These are phyloP conservation scores for Aurinia saxatilis DNA, from an alignment of 345 rosid species.

Conservation along the genomic window DNA sequence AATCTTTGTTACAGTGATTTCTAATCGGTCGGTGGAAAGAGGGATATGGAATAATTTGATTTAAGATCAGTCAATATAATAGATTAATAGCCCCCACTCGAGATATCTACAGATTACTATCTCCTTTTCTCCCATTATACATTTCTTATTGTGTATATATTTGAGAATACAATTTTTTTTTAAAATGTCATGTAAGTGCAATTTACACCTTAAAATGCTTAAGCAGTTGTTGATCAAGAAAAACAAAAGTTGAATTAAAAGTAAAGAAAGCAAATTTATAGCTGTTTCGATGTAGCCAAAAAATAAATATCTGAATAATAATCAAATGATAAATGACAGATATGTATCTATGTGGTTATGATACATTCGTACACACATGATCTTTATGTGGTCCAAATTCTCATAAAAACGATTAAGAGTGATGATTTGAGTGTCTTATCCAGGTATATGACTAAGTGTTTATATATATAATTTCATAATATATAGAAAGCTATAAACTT, in stretches of 20 bases:
- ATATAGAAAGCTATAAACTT: slow-evolving; percentile 2
- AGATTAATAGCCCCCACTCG: slow-evolving; percentile 6
- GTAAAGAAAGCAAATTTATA: slow-evolving; percentile 16
- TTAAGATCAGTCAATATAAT: slow-evolving; percentile 15
- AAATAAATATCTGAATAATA: neutral
- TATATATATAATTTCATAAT: neutral
- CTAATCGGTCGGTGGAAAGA: slow-evolving; percentile 25
- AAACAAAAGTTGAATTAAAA: neutral
- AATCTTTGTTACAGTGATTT: slow-evolving; percentile 23
- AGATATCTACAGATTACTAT: slow-evolving; percentile 13
- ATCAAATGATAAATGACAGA: slow-evolving; percentile 18
- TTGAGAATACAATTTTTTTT: too few relatives aligned
- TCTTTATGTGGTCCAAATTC: slow-evolving; percentile 16
- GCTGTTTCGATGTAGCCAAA: slow-evolving; percentile 20
- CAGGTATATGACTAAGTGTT: slow-evolving; percentile 12
- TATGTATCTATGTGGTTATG: slow-evolving; percentile 19
- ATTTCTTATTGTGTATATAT: neutral
- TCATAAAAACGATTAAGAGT: slow-evolving; percentile 11
- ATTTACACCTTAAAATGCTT: too few relatives aligned
- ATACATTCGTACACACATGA: slow-evolving; percentile 21
- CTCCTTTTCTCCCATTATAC: neutral
- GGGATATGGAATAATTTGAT: slow-evolving; percentile 10
- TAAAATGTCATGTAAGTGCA: too few relatives aligned
- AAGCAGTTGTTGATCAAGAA: neutral
- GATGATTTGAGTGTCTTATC: slow-evolving; percentile 18